phyloP scores from a whole-genome alignment of 2,329 filamentous ascomycete species.

The Fusarium drepaniforme region DNA sequence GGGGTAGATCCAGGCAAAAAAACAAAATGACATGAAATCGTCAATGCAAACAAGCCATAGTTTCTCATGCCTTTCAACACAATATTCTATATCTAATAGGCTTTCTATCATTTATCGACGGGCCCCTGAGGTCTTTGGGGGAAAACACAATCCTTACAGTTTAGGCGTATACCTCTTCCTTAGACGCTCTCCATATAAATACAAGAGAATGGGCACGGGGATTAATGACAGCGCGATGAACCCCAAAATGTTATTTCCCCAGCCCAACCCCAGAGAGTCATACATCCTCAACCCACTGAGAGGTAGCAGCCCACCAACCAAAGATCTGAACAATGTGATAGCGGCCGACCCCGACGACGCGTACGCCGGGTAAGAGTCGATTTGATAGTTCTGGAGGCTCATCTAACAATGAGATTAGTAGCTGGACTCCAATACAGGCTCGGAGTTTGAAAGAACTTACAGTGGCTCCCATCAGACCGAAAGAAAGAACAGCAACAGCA shows the following conservation, averaged over 20 bases:
- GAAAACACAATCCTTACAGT: neutral
- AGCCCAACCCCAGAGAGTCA: neutral
- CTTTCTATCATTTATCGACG: no score
- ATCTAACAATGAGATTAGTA: neutral
- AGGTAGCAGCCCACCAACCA: neutral
- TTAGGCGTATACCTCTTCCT: neutral
- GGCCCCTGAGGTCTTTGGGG: no score
- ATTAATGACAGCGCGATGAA: neutral
- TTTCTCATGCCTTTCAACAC: no score
- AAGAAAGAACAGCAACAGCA: neutral
- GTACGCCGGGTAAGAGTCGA: neutral
- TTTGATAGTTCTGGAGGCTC: neutral
- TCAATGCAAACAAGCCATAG: no score
- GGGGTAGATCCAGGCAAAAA: no score
- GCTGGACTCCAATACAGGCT: neutral
- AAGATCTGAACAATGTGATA: neutral
- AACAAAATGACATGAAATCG: no score
- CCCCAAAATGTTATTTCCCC: neutral
- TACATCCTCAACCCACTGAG: neutral
- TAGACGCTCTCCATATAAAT: neutral
- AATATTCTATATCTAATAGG: no score
- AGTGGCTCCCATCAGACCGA: neutral
- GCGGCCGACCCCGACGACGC: neutral
- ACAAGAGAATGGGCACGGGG: neutral
- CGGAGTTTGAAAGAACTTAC: neutral